Percentiles rank a stretch among this genome's conserved stretches.
phyloP scores from a whole-genome alignment of 257 asterid species.

The Avicennia marina region DNA sequence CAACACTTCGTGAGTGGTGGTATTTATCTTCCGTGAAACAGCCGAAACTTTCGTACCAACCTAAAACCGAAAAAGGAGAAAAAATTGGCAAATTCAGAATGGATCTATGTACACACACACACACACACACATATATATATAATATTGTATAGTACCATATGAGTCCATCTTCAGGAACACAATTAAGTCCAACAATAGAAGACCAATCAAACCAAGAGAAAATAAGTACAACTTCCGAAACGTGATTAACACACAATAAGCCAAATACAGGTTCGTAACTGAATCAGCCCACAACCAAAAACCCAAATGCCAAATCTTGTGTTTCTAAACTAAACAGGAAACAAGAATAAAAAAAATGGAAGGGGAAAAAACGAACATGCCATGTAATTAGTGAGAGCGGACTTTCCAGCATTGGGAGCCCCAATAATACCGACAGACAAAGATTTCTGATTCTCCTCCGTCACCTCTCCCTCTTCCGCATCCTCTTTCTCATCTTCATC shows the following conservation, averaged over 20 bases:
- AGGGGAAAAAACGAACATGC: constrained; percentile 20
- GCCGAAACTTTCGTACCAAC: constrained; percentile 94
- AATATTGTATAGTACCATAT: too few species aligned
- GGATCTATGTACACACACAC: neutral
- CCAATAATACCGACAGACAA: constrained; percentile 87
- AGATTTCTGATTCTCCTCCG: constrained; percentile 82
- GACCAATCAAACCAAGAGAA: neutral
- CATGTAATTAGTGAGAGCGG: constrained; percentile 83
- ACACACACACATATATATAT: too few species aligned
- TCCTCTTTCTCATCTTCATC: constrained; percentile 32
- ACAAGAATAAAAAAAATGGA: neutral
- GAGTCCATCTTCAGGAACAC: too few species aligned
- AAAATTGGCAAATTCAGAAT: constrained; percentile 10
- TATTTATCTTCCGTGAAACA: constrained; percentile 82
- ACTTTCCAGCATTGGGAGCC: constrained; percentile 96
- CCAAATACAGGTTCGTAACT: neutral
- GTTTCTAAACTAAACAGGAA: neutral
- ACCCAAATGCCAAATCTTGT: neutral
- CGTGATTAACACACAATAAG: neutral
- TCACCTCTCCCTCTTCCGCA: constrained; percentile 47
- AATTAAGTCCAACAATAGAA: neutral
- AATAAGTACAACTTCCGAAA: neutral
- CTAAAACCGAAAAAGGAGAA: constrained; percentile 24
- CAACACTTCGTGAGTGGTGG: constrained; percentile 84
- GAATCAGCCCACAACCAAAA: neutral